Evolutionary conservation across 768 basidiomycete species (phyloP).

Genomic region (Panus rudis): DNA sequence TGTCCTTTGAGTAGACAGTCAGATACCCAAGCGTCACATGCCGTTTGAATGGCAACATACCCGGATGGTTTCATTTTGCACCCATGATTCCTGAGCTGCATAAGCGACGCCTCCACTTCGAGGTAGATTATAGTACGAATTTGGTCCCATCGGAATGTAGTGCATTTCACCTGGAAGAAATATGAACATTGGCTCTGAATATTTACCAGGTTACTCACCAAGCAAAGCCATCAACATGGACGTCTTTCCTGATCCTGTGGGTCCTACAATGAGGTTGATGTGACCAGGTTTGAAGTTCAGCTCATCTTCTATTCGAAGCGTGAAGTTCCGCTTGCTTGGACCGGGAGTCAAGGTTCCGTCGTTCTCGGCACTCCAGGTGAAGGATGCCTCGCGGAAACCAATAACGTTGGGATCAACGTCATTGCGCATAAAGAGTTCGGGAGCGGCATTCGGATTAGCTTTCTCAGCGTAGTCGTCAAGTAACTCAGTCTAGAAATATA

Average conservation of each 20-base stretch:
- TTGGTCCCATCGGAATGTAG: conserved; percentile 41
- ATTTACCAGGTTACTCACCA: conserved; percentile 18
- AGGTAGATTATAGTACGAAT: conserved; percentile 69
- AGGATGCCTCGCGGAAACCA: conserved; percentile 49
- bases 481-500: conserved; percentile 40
- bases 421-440: conserved; percentile 6
- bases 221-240: conserved; percentile 59
- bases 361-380: conserved; percentile 45
- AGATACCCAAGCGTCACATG: background rate
- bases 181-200: background rate
- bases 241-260: conserved; percentile 56
- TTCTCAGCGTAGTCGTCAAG: conserved; percentile 32
- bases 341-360: conserved; percentile 32
- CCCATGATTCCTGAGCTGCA: conserved; percentile 82
- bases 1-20: conserved; percentile 29
- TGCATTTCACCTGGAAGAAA: conserved; percentile 39
- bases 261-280: conserved; percentile 54
- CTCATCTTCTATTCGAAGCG: conserved; percentile 45
- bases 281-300: conserved; percentile 44
- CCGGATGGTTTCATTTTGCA: conserved; percentile 71
- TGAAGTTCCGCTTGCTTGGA: conserved; percentile 34
- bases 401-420: conserved; percentile 27
- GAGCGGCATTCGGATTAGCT: conserved; percentile 9
- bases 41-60: conserved; percentile 22
- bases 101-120: conserved; percentile 66